A percentile compares a stretch with the other conserved stretches of the same genome.
These are phyloP conservation scores for Zanthoxylum bungeanum DNA, from an alignment of 345 rosid species.

Conservation along the genomic window DNA sequence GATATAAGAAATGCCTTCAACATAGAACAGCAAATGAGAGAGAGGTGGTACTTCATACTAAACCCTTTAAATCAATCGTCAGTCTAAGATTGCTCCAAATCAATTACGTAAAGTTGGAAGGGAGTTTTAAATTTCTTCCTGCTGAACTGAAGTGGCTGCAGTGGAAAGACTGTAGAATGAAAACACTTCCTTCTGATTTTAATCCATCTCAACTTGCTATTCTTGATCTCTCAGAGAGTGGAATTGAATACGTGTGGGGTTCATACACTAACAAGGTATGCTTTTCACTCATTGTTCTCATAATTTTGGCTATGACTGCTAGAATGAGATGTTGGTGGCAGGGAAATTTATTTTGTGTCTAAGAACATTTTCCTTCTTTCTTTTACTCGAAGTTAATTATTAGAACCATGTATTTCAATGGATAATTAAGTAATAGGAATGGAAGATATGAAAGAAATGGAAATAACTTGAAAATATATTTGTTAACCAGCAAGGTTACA, in stretches of 20 bases:
- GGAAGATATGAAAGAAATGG: too few relatives aligned
- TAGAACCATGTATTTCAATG: too few relatives aligned
- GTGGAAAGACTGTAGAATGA: slow-evolving; percentile 59
- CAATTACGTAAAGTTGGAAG: slow-evolving; percentile 49
- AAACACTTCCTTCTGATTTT: slow-evolving; percentile 41
- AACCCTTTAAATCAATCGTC: slow-evolving; percentile 42
- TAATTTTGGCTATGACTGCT: background rate
- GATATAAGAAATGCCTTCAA: background rate
- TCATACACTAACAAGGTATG: slow-evolving; percentile 24
- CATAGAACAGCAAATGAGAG: slow-evolving; percentile 16
- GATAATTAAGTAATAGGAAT: too few relatives aligned
- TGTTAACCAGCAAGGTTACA: too few relatives aligned
- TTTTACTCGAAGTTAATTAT: background rate
- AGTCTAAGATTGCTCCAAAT: slow-evolving; percentile 64
- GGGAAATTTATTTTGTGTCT: background rate
- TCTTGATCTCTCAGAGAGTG: slow-evolving; percentile 70
- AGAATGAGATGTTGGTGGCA: background rate
- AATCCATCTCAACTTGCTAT: slow-evolving; percentile 44
- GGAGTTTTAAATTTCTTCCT: slow-evolving; percentile 48
- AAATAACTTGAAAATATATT: too few relatives aligned
- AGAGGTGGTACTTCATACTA: slow-evolving; percentile 26
- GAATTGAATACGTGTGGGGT: slow-evolving; percentile 37
- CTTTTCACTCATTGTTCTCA: background rate
- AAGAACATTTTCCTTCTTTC: background rate
- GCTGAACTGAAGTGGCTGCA: slow-evolving; percentile 58